phyloP scores from a whole-genome alignment of 139 green algal genomes.

The Coelastrella sp. region DNA sequence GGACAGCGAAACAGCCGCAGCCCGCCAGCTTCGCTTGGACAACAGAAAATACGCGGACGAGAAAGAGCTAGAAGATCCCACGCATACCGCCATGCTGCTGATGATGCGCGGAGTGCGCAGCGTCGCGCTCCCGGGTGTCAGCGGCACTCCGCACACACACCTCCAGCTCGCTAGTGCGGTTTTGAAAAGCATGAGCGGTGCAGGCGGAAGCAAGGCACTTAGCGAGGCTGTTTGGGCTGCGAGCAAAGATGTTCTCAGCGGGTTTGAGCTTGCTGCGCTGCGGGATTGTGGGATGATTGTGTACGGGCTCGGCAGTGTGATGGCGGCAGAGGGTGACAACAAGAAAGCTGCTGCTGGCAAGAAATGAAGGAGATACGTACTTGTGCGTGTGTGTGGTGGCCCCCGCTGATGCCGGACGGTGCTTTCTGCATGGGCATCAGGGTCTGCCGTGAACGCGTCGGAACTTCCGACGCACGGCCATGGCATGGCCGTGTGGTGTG shows the following conservation, averaged over 20 bases:
- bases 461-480: too few species aligned
- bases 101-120: slow-evolving; percentile 23
- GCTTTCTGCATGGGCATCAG: too few species aligned
- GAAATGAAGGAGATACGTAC: neutral
- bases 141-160: slow-evolving; percentile 15
- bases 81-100: slow-evolving; percentile 40
- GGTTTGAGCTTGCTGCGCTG: slow-evolving; percentile 16
- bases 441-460: too few species aligned
- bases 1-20: neutral
- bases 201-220: neutral
- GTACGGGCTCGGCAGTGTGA: slow-evolving; percentile 11
- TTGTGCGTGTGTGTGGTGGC: too few species aligned
- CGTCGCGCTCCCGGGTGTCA: neutral
- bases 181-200: neutral
- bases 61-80: neutral
- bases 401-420: too few species aligned
- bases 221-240: slow-evolving; percentile 23
- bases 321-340: neutral
- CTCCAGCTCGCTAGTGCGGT: slow-evolving; percentile 7
- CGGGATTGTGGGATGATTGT: slow-evolving; percentile 22
- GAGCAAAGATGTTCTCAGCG: neutral
- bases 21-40: slow-evolving; percentile 20
- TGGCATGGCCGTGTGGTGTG: too few species aligned
- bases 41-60: slow-evolving; percentile 15
- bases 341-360: neutral